Base-by-base conservation (phyloP, 2,329 filamentous ascomycete genomes). In the Xylariomycetidae sp. region DNA sequence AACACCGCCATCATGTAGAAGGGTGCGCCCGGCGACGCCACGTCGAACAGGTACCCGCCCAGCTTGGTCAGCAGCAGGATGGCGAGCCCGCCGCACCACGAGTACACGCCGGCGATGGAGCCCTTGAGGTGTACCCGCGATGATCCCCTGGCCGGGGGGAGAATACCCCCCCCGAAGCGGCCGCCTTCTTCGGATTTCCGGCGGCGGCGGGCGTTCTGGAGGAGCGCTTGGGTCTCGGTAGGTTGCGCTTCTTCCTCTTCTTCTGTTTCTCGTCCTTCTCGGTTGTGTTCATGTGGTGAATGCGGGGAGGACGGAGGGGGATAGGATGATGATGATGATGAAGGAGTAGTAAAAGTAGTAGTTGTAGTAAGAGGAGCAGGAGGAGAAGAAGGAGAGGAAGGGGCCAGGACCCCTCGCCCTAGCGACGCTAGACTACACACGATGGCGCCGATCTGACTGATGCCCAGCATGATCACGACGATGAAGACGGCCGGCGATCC, bases 1-100 rank as follows among this genome's bases (percentile, higher is more conserved):
- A 97, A 97, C 0, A 67, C 67, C 0, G 89, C 88, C 82, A 98
- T 90, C 71, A 97, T 82, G 56, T 88, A 95, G 57, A 98, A 97
- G 1, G 92, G 92, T 9, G 86, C 85, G 0, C 85, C 85, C 3
- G 72, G 72, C 1, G 81, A 82, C 33, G 80, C 66, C 14, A 61
- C 70, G 58, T 98, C 92, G 53, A 97, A 98, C 30, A 96, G 62
- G 23, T 79, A 77, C 0, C 92, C 92, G 10, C 92, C 92, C 4
- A 92, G 59, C 62, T 98, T 98, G 0, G 92, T 97, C 12, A 98
- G 72, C 5, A 97, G 62, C 34, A 98, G 60, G 33, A 98, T 98
- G 0, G 89, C 92, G 1, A 80, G 84, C 11, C 90, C 92, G 9
- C 92, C 92, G 36, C 84, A 88, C 42, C 95, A 77, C 33, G 86